Base-by-base conservation (phyloP, 2,329 filamentous ascomycete genomes). In the Phialophora macrospora region DNA sequence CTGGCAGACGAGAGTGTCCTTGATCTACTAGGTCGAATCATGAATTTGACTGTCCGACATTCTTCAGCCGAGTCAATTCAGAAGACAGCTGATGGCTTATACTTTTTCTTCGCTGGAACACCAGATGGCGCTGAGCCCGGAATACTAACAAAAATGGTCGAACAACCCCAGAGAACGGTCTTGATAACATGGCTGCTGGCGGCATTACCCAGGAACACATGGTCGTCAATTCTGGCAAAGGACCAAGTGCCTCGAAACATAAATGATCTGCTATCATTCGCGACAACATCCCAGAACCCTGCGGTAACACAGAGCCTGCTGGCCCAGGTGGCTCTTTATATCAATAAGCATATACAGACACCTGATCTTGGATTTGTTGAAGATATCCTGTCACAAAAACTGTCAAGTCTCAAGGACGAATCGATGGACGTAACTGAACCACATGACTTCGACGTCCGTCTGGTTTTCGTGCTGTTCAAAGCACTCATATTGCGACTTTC, bases 391-490 rank as follows among this genome's bases (percentile, higher is more conserved):
- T 55, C 71, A 73, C 64, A 71, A 4, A 66, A 74, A 24, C 38
- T 69, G 14, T 57, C 56, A n/a, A 44, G 34, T 3, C 52, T 69
- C 41, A 63, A 62, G 24, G 67, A 67, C 30, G 58, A 65, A 41
- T 51, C 67, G 0, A 69, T 69, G 67, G 67, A 65, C 49, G 65
- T 64, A 24, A 22, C 51, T n/a, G 46, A 77, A 74, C 34, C 73
- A 78, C 5, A 75, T 79, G 60, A 66, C 46, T 69, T 68, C 46
- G 78, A 77, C 34, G 82, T 88, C 70, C 81, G 82, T 24, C 80
- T 86, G 22, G 79, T 85, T 52, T 88, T 90, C 74, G 86, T 87
- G 71, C 77, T 88, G 46, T 77, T 84, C 7, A 89, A 88, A 73
- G 86, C 85, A 7, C 79, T 90, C 0, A 75, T 87, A 22, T 78